Evolutionary conservation across 257 asterid genomes (phyloP), one percentile per base, ranked within the genome.

Genomic region (Cordia subcordata): DNA sequence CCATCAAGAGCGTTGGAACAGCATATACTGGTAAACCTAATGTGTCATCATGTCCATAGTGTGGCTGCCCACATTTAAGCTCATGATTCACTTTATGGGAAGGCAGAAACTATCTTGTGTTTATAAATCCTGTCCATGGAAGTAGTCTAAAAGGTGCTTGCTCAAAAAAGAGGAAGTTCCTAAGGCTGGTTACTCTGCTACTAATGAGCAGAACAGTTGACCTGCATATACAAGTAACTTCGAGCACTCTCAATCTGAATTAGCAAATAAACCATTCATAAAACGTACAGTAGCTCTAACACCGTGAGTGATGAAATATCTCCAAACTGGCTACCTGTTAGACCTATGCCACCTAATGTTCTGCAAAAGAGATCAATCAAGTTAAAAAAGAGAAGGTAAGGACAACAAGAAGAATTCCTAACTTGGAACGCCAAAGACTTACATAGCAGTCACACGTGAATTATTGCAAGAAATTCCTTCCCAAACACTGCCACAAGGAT

Each of bases 401-500:
- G 23, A 51, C 42, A 8, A 68, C 40, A 35, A 23, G n/a, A 32
- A 58, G 53, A 16, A 39, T 74, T 65, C 19, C 10, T 47, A 19
- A 18, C 53, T 56, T 13, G 11, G 27, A 49, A 58, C 16, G 50
- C 4, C 13, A 22, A 44, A 51, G 57, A 82, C 85, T 79, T 68
- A 84, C 96, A 91, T 60, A 40, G 94, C 78, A 53, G 78, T 84
- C 21, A 91, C 85, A 0, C 84, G 94, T 20, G 82, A 69, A 55
- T 61, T 66, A 4, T 70, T 77, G 77, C 98, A 88, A 58, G 27
- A 52, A 64, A 88, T 60, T 51, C 98, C 98, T 35, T 82, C 94
- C 98, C 98, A 91, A 4, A 57, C 53, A 59, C 74, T 65, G 54
- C 82, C 88, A 67, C 98, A 91, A 61, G 98, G 95, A 84, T 91